Evolutionary conservation across 2,329 filamentous ascomycete genomes (phyloP).

Genomic region (Talaromyces islandicus): DNA sequence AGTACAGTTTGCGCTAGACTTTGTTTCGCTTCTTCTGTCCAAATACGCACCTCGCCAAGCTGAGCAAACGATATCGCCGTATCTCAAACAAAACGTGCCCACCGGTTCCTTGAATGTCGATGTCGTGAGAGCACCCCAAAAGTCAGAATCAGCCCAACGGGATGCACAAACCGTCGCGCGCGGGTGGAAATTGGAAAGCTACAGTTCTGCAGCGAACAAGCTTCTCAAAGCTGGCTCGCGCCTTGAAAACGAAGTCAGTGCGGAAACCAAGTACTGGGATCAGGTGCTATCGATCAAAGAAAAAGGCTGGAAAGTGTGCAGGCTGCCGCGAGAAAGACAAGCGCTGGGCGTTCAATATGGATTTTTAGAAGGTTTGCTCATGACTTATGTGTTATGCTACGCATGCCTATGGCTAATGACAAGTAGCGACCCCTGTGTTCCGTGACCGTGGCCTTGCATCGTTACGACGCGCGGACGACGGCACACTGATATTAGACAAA

Average conservation of each 20-base stretch:
- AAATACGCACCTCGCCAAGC: conserved; percentile 70
- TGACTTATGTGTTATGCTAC: background rate
- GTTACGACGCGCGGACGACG: conserved; percentile 67
- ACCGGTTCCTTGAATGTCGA: conserved; percentile 69
- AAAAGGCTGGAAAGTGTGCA: conserved; percentile 79
- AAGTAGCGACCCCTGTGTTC: conserved; percentile 49
- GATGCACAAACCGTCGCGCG: conserved; percentile 50
- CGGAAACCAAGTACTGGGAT: conserved; percentile 84
- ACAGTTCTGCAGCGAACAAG: conserved; percentile 68
- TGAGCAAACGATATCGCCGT: conserved; percentile 62
- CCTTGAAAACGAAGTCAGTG: conserved; percentile 68
- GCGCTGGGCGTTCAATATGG: conserved; percentile 83
- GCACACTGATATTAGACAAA: conserved; percentile 67
- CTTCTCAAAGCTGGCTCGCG: conserved; percentile 66
- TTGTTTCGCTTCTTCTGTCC: conserved; percentile 76
- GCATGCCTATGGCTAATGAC: background rate
- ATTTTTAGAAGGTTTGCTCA: conserved; percentile 62
- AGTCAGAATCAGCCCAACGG: conserved; percentile 49
- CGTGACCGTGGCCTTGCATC: conserved; percentile 72
- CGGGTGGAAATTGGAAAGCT: conserved; percentile 73
- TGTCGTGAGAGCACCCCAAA: conserved; percentile 55
- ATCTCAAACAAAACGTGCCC: conserved; percentile 64
- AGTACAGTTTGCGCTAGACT: conserved; percentile 65
- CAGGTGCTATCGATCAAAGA: conserved; percentile 75
- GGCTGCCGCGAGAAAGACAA: conserved; percentile 65